Percentiles rank a stretch among this genome's conserved stretches.
phyloP scores from a whole-genome alignment of 352 stramenopile species.

The Halophytophthora polymorphica region DNA sequence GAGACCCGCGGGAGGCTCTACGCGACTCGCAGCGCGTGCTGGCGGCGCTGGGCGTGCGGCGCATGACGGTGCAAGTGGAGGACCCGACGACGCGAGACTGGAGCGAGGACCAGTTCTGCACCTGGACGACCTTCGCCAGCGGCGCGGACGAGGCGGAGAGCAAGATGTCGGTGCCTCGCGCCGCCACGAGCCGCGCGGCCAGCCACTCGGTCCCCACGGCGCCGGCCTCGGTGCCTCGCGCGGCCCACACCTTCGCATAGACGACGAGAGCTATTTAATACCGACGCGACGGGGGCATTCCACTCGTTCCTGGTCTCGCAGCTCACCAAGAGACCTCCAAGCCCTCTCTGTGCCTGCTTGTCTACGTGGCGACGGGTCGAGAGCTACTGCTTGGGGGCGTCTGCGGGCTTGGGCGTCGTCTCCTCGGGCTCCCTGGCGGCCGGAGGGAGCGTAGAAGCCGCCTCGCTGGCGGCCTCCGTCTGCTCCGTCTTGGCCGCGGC shows the following conservation, averaged over 20 bases:
- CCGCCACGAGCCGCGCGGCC: slow-evolving; percentile 40
- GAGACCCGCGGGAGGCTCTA: slow-evolving; percentile 45
- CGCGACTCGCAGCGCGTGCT: slow-evolving; percentile 53
- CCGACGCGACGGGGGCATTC: too few species aligned
- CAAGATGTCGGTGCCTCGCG: slow-evolving; percentile 75
- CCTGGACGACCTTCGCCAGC: slow-evolving; percentile 44
- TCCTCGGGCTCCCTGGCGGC: too few species aligned
- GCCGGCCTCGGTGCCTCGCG: slow-evolving; percentile 14
- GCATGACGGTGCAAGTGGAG: slow-evolving; percentile 73
- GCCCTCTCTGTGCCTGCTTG: too few species aligned
- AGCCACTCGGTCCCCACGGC: too few species aligned
- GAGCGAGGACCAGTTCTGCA: slow-evolving; percentile 61
- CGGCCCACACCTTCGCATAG: slow-evolving; percentile 28
- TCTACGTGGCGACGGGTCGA: too few species aligned
- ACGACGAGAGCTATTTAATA: slow-evolving; percentile 2
- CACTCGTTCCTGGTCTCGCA: too few species aligned
- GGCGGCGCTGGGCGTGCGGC: slow-evolving; percentile 47
- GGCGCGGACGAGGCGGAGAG: slow-evolving; percentile 32
- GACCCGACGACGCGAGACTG: slow-evolving; percentile 51
- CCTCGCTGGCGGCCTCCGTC: slow-evolving; percentile 1
- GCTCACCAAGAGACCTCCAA: too few species aligned
- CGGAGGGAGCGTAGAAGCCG: too few species aligned
- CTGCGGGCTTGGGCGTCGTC: too few species aligned
- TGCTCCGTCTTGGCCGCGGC: slow-evolving; percentile 8
- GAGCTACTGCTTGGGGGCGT: too few species aligned